phyloP scores from a whole-genome alignment of 108 stramenopile genomes.

The Poteriospumella lacustris region DNA sequence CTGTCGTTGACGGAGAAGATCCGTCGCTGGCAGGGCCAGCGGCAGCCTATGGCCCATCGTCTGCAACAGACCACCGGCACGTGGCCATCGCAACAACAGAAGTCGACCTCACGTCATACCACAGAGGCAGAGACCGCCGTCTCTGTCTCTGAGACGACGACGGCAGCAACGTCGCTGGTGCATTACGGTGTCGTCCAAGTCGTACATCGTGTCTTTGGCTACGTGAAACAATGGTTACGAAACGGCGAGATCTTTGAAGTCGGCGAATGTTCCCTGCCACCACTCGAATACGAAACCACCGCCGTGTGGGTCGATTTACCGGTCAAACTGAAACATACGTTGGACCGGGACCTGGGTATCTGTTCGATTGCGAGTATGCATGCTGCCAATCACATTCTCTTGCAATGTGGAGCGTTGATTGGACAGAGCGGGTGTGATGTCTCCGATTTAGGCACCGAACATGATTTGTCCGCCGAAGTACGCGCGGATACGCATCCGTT shows the following conservation, averaged over 20 bases:
- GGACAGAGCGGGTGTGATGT: slow-evolving; percentile 70
- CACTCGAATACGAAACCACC: slow-evolving; percentile 81
- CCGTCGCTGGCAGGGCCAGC: no score
- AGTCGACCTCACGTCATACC: no score
- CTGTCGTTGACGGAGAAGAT: no score
- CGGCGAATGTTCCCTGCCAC: slow-evolving; percentile 71
- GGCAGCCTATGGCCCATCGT: no score
- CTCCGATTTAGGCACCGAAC: slow-evolving; percentile 58
- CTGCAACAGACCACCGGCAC: no score
- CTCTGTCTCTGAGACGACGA: no score
- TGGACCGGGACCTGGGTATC: no score
- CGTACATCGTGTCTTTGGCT: slow-evolving; percentile 34
- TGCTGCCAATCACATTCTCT: slow-evolving; percentile 79
- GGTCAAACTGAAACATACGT: slow-evolving; percentile 27
- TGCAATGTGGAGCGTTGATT: slow-evolving; percentile 80
- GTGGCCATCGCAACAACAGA: no score
- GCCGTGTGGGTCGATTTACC: slow-evolving; percentile 83
- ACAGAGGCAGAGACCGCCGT: no score
- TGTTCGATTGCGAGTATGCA: slow-evolving; percentile 75
- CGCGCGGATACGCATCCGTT: slow-evolving; percentile 40
- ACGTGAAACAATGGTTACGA: slow-evolving; percentile 35
- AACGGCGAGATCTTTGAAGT: slow-evolving; percentile 40
- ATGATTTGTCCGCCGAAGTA: slow-evolving; percentile 33
- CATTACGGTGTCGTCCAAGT: slow-evolving; percentile 32
- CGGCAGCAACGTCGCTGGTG: neutral